Evolutionary conservation across 2,329 filamentous ascomycete genomes (phyloP).

Genomic region (Clonostachys rhizophaga): DNA sequence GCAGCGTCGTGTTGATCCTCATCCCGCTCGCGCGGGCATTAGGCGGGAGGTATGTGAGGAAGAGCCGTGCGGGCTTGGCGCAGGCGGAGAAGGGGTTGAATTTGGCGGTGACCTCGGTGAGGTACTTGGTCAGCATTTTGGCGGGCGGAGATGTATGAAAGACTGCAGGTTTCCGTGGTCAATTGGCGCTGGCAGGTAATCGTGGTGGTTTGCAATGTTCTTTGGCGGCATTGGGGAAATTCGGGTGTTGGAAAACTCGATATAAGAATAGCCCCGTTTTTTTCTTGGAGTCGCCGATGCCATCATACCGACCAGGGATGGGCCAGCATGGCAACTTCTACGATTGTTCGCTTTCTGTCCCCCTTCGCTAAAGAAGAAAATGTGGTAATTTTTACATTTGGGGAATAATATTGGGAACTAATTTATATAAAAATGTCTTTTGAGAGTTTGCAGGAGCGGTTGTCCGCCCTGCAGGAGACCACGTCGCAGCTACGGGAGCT

Average conservation of each 20-base stretch:
- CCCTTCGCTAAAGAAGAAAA: background rate
- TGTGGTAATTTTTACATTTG: too few relatives aligned
- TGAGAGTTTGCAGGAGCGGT: slow-evolving; percentile 57
- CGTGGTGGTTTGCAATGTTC: background rate
- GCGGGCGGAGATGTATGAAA: background rate
- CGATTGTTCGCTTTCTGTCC: background rate
- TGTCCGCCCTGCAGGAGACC: slow-evolving; percentile 56
- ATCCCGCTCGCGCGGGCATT: slow-evolving; percentile 70
- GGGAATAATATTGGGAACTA: background rate
- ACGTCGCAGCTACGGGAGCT: slow-evolving; percentile 52
- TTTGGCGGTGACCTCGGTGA: slow-evolving; percentile 77
- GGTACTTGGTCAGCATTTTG: slow-evolving; percentile 79
- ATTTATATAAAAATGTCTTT: slow-evolving; percentile 39
- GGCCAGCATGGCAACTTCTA: slow-evolving; percentile 1
- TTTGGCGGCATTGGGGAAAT: too few relatives aligned
- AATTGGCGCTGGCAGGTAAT: background rate
- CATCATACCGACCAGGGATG: background rate
- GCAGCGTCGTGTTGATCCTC: slow-evolving; percentile 71
- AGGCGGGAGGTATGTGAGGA: slow-evolving; percentile 80
- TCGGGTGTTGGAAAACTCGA: background rate
- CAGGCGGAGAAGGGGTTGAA: slow-evolving; percentile 88
- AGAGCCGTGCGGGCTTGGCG: slow-evolving; percentile 79
- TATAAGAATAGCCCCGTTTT: slow-evolving; percentile 1
- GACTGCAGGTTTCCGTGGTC: background rate
- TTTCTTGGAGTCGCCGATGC: background rate